Base-by-base conservation (phyloP, 345 rosid genomes). In the Eucalyptus urophylla region DNA sequence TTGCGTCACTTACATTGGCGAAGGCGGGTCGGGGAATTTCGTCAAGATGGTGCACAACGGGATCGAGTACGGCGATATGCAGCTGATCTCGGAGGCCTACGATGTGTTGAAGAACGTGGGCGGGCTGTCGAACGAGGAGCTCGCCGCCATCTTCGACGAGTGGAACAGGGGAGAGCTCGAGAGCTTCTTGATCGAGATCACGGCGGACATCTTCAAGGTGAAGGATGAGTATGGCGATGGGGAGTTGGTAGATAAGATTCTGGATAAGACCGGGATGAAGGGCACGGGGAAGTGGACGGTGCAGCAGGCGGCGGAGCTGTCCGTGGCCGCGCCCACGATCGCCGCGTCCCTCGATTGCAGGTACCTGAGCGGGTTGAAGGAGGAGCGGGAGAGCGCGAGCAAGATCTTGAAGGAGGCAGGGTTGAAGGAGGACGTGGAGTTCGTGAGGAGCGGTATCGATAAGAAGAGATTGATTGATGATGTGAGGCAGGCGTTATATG, bases 11-110 rank as follows among this genome's bases (percentile, higher is more conserved):
- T 97, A 97, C 89, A 95, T 97, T 24, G 99, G 99, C 10, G 97
- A 95, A 91, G 99, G 99, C 6, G 99, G 99, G 56, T 95, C 99
- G n/a, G 99, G 99, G 1, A 97, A 97, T 90, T 97, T 97, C 43
- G 99, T 97, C 40, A 97, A 97, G 88, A 97, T 97, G 99, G 98
- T 97, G 62, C 99, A 97, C 87, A 97, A 97, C n/a, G 99, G 99
- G 88, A 97, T 97, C 49, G 99, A 97, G 88, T 97, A 97, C n/a
- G 99, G 99, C 13, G 99, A 97, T 80, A 97, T 97, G 99, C 99
- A 97, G 90, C 86, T 97, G 90, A 97, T 97, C 80, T 97, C 98
- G 0, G 99, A 97, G 89, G 99, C 99, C 21, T 97, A 97, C 72
- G 99, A 97, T 53, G 99, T 97, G 47, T 93, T 97, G 94, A 97